phyloP scores from a whole-genome alignment of 2,329 filamentous ascomycete species.

The Davidsoniella virescens region DNA sequence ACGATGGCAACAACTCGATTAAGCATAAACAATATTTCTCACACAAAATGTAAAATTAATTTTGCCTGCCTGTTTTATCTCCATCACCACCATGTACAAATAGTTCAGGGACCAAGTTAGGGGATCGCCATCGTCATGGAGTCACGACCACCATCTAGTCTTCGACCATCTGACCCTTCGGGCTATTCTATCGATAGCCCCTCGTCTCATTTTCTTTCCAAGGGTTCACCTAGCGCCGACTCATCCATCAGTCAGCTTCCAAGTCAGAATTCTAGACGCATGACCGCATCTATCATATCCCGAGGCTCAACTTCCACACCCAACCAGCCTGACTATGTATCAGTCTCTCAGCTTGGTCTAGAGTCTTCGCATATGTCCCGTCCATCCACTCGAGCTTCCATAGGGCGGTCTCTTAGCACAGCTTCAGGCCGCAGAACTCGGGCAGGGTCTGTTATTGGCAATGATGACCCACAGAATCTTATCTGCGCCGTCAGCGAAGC shows the following conservation, averaged over 20 bases:
- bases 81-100: no score
- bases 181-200: not conserved
- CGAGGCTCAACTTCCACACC: not conserved
- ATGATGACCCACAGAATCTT: conserved; percentile 47
- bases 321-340: not conserved
- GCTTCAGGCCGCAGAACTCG: conserved; percentile 30
- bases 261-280: conserved; percentile 10
- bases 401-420: conserved; percentile 21
- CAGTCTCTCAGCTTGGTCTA: conserved; percentile 2
- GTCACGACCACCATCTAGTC: not conserved
- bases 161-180: not conserved
- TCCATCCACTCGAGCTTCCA: conserved; percentile 11
- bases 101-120: no score
- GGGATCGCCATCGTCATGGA: no score
- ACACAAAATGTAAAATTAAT: no score
- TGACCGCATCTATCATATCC: conserved; percentile 7
- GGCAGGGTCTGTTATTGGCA: conserved; percentile 24
- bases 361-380: conserved; percentile 4
- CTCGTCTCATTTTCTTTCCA: not conserved
- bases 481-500: conserved; percentile 83
- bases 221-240: conserved; percentile 5
- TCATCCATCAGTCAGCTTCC: conserved; percentile 11
- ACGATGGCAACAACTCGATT: no score
- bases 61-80: no score
- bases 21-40: no score